These are phyloP conservation scores for Pistacia integerrima DNA, from an alignment of 345 rosid species.

Conservation along the genomic window DNA sequence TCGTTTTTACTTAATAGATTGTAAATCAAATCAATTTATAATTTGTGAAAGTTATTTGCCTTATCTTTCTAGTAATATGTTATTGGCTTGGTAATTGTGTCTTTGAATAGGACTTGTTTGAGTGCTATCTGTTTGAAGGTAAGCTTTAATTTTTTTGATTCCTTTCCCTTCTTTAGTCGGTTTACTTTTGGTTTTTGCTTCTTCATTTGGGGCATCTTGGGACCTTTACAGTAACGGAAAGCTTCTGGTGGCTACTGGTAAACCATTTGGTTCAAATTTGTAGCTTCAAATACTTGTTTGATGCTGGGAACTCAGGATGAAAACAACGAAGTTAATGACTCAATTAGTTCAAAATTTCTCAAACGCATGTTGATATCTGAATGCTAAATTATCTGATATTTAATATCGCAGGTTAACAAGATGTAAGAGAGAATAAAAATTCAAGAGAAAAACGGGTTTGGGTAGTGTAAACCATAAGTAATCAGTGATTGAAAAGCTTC, in stretches of 20 bases:
- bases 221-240: neutral
- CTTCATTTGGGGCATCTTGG: neutral
- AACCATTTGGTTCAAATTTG: neutral
- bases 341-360: neutral
- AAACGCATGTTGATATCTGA: neutral
- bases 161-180: neutral
- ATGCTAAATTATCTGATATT: neutral
- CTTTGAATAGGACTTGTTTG: neutral
- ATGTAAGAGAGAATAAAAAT: no score
- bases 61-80: neutral
- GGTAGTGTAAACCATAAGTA: neutral
- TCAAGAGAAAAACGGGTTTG: no score
- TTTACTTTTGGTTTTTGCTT: neutral
- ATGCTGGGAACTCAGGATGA: neutral
- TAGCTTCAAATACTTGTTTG: neutral
- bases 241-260: neutral
- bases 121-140: neutral
- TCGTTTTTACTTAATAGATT: neutral
- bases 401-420: neutral
- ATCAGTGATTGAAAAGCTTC: neutral
- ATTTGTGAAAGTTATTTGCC: neutral
- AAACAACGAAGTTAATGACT: neutral
- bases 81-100: neutral
- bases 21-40: slow-evolving; percentile 2
- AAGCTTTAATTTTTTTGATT: neutral